A percentile compares a stretch with the other conserved stretches of the same genome.
Evolutionary conservation across 148 eudicot species (phyloP).

Genomic region (Salicornia ramosissima): DNA sequence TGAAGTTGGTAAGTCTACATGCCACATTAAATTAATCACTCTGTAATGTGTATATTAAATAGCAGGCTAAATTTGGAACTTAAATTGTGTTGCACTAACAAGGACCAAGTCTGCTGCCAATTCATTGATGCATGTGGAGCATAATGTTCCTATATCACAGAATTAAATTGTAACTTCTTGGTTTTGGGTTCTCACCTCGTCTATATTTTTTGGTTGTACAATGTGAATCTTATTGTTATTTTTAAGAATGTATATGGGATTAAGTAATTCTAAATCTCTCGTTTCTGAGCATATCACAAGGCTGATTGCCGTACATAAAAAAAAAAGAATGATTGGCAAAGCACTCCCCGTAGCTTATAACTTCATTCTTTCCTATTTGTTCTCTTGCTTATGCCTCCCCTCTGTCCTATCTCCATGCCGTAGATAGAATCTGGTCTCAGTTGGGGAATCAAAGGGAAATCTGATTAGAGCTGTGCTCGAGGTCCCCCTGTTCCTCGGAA

Average conservation of each 20-base stretch:
- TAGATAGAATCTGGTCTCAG: too few relatives aligned
- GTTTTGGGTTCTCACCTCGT: neutral
- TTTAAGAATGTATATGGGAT: neutral
- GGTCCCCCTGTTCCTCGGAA: too few relatives aligned
- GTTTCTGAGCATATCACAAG: too few relatives aligned
- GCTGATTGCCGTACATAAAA: too few relatives aligned
- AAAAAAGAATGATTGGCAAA: too few relatives aligned
- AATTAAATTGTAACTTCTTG: neutral
- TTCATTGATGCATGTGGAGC: neutral
- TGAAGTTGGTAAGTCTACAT: slow-evolving; percentile 57
- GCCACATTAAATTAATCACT: neutral
- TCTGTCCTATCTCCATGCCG: too few relatives aligned
- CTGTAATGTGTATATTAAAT: neutral
- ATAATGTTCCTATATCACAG: neutral
- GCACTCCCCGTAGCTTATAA: too few relatives aligned
- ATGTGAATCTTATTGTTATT: neutral
- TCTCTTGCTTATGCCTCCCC: too few relatives aligned
- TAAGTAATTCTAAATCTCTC: neutral
- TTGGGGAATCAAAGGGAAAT: too few relatives aligned
- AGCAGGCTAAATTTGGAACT: neutral
- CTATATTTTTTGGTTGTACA: neutral
- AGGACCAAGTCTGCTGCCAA: neutral
- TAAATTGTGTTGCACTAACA: neutral
- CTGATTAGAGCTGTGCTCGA: too few relatives aligned
- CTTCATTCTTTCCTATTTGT: too few relatives aligned